Evolutionary conservation across 176 grass and related monocot genomes (phyloP).

Genomic region (Rhynchospora breviuscula): DNA sequence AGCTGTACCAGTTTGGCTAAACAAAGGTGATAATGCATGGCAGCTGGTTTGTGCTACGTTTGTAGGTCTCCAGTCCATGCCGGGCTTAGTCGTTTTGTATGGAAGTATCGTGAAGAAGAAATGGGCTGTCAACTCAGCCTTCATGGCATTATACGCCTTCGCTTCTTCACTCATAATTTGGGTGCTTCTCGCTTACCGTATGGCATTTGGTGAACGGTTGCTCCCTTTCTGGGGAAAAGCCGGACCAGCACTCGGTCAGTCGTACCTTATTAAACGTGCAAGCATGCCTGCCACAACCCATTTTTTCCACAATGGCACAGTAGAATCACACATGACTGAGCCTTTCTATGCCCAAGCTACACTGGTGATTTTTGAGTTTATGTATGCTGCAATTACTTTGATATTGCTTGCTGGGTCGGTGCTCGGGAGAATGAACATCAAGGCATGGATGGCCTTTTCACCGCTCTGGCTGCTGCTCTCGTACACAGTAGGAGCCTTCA

Average conservation of each 20-base stretch:
- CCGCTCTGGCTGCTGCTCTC: constrained; percentile 79
- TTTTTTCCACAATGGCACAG: constrained; percentile 14
- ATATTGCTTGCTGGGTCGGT: constrained; percentile 70
- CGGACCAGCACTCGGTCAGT: constrained; percentile 43
- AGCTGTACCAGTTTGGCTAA: constrained; percentile 67
- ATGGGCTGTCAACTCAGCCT: constrained; percentile 76
- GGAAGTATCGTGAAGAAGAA: constrained; percentile 94
- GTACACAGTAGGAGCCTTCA: constrained; percentile 83
- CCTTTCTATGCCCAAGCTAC: constrained; percentile 52
- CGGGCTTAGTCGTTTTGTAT: constrained; percentile 51
- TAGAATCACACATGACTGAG: constrained; percentile 6
- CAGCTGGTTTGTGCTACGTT: constrained; percentile 70
- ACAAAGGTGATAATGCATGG: constrained; percentile 96
- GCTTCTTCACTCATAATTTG: constrained; percentile 67
- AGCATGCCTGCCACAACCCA: constrained; percentile 34
- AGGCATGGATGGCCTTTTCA: constrained; percentile 87
- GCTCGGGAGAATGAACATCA: constrained; percentile 82
- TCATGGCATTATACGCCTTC: constrained; percentile 78
- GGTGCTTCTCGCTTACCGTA: constrained; percentile 59
- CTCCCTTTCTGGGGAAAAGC: constrained; percentile 81
- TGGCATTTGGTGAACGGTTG: constrained; percentile 64
- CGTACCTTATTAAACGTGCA: constrained; percentile 43
- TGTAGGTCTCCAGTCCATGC: constrained; percentile 78
- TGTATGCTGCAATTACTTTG: constrained; percentile 78
- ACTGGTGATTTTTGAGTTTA: constrained; percentile 68